Base-by-base conservation (phyloP, 1,284 basidiomycete genomes). In the Waitea zeae region DNA sequence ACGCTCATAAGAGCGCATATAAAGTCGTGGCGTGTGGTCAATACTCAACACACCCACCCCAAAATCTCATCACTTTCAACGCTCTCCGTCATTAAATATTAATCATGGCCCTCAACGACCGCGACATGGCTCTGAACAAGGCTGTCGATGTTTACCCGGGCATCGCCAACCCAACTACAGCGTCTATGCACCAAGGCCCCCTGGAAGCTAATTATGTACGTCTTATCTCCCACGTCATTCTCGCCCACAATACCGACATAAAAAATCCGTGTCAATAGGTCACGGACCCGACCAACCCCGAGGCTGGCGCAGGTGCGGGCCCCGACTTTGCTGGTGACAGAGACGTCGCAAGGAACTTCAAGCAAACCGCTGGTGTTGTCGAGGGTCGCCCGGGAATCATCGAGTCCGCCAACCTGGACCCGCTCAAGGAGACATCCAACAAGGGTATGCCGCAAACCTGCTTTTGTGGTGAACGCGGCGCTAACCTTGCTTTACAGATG, bases 351-450 rank as follows among this genome's bases (percentile, higher is more conserved):
- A 56, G 54, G 17, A 51, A 47, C 30, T 53, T 61, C 46, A 58
- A 51, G 35, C 38, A 57, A 37, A 50, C 53, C 3, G 56, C 62
- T 1, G 62, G 62, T 20, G 62, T 65, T 31, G 49, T 63, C 32
- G 66, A 70, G 46, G 60, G 56, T n/a, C 57, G 57, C 9, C 62
- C 65, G 5, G 64, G 65, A 12, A 64, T 69, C 42, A 66, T 70
- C 42, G 65, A 70, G 47, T 47, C 54, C 18, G 50, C 62, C 12
- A 54, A 67, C 39, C 64, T 69, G 36, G 64, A 63, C 38, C 67
- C 64, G 12, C 46, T 68, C 39, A 58, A 57, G 41, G 57, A 65
- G 37, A 54, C 57, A 39, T 59, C 59, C 4, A 60, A 58, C 41
- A 57, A 59, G 44, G 56, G 58, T 59, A 11, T 13, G 47, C 41